Percentiles rank a stretch among this genome's conserved stretches.
phyloP scores from a whole-genome alignment of 2,329 filamentous ascomycete genomes.

The Leptographium flavum region DNA sequence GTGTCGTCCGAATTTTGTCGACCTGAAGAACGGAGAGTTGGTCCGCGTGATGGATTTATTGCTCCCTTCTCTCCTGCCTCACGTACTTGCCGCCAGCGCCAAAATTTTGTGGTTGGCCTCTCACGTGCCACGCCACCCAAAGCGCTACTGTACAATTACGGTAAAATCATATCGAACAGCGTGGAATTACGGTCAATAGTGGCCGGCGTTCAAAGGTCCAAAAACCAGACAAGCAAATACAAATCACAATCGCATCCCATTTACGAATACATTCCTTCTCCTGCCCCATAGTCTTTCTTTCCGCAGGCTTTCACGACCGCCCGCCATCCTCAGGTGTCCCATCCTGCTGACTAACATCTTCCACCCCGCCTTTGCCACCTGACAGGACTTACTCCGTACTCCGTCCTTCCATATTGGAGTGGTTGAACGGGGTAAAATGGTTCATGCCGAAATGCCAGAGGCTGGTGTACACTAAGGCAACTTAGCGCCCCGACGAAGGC shows the following conservation, averaged over 20 bases:
- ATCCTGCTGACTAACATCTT: neutral
- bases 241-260: too few relatives aligned
- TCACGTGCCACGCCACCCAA: conserved; percentile 1
- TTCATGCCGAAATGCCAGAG: too few relatives aligned
- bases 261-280: too few relatives aligned
- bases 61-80: neutral
- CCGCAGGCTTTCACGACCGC: too few relatives aligned
- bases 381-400: neutral
- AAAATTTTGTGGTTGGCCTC: neutral
- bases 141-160: neutral
- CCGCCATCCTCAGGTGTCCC: neutral
- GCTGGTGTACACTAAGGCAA: too few relatives aligned
- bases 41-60: conserved; percentile 1
- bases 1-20: neutral
- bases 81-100: neutral
- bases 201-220: too few relatives aligned
- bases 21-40: neutral
- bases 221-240: too few relatives aligned
- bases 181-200: neutral
- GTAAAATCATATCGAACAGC: neutral
- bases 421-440: too few relatives aligned
- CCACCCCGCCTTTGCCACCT: conserved; percentile 1
- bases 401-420: too few relatives aligned
- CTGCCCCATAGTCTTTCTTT: too few relatives aligned
- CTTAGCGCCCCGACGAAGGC: too few relatives aligned